Base-by-base conservation (phyloP, 805 yeast genomes). In the Yarrowia hollandica region DNA sequence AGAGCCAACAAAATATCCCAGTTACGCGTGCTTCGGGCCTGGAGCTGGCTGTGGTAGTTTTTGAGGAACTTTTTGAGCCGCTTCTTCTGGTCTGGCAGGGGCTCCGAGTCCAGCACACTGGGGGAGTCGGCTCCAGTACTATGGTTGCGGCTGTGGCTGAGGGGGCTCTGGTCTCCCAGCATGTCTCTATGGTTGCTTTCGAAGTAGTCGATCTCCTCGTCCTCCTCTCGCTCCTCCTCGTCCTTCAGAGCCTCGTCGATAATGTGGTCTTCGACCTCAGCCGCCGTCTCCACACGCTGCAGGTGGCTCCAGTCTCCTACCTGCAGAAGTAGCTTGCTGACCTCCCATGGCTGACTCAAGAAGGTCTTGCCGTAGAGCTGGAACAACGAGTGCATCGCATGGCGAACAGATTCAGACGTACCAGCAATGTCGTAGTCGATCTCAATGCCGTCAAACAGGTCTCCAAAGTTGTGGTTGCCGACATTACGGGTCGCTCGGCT, bases 301-400 rank as follows among this genome's bases (percentile, higher is more conserved):
- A 52, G 21, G 8, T 25, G 26, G 4, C 30, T 23, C 69, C 71
- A 70, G 28, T 79, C 81, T 3, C 96, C 96, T 12, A 88, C 86
- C 71, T 94, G 98, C 60, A 90, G 72, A 23, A 91, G 75, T 64
- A 89, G 77, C 59, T 92, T 78, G 5, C 88, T 82, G 15, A 88
- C 86, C 65, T 92, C 97, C 71, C 91, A 85, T 1, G 99, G 98
- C 71, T 94, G 97, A 16, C 88, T 80, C 8, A 88, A 68, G 28
- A 90, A 70, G 42, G 85, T 82, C 61, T 83, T 83, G 59, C 82
- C 71, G 73, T 94, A 92, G 63, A 84, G 85, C 63, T 82, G 82
- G 54, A 84, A 66, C 62, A 89, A 82, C 42, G 86, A 82, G 68
- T 79, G 76, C 21, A 83, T 71, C 61, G 35, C 22, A 33, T 15